phyloP scores from a whole-genome alignment of 805 yeast species.

The Candida silvicultrix region DNA sequence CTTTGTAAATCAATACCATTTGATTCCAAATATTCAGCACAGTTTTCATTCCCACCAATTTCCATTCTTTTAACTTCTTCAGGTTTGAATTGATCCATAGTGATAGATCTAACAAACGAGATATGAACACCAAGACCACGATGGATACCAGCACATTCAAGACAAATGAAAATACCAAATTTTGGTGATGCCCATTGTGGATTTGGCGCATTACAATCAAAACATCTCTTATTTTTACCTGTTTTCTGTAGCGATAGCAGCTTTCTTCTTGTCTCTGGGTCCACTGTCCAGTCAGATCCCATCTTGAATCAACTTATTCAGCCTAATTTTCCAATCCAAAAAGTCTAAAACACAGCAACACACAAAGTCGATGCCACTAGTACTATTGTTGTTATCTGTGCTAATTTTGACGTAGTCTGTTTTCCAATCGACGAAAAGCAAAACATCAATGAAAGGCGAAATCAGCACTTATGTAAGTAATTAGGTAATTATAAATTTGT shows the following conservation, averaged over 20 bases:
- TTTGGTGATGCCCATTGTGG: conserved; percentile 99
- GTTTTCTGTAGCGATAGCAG: conserved; percentile 69
- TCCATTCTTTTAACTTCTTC: conserved; percentile 91
- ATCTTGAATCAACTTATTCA: conserved; percentile 1
- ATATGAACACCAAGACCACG: conserved; percentile 95
- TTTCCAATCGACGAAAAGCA: too few relatives aligned
- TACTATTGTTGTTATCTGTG: too few relatives aligned
- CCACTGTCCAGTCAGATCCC: conserved; percentile 74
- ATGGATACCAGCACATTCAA: conserved; percentile 97
- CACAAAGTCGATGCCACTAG: too few relatives aligned
- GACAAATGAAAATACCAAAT: conserved; percentile 93
- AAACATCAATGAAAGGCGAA: too few relatives aligned
- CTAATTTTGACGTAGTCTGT: too few relatives aligned
- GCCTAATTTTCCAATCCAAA: too few relatives aligned
- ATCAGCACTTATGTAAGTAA: too few relatives aligned
- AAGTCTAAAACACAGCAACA: too few relatives aligned
- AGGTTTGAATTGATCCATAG: conserved; percentile 97
- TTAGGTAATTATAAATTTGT: too few relatives aligned
- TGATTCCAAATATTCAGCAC: conserved; percentile 57
- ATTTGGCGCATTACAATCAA: conserved; percentile 91
- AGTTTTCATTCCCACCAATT: conserved; percentile 82
- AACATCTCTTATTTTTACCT: conserved; percentile 82
- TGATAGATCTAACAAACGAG: conserved; percentile 92
- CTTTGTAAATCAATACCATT: conserved; percentile 64
- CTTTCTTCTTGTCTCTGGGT: conserved; percentile 86